phyloP scores from a whole-genome alignment of 768 basidiomycete species.

The Leucocoprinus leucothites region DNA sequence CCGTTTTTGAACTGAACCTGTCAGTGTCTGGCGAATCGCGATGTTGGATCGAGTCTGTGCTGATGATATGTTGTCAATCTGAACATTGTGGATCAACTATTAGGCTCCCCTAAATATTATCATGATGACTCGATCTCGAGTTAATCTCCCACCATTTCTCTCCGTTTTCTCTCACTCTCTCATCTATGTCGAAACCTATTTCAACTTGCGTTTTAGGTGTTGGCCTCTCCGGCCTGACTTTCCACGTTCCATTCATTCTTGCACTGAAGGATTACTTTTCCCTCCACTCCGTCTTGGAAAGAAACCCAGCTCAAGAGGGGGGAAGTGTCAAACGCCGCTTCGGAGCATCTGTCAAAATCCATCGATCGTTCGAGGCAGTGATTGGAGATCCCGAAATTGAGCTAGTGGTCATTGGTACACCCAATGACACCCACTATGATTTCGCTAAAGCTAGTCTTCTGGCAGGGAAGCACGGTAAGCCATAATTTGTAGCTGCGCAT shows the following conservation, averaged over 20 bases:
- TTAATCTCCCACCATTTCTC: no score
- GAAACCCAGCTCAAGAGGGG: conserved; percentile 57
- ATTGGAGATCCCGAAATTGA: conserved; percentile 64
- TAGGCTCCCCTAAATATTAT: no score
- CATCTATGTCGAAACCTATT: conserved; percentile 45
- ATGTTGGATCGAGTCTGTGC: no score
- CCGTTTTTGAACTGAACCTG: no score
- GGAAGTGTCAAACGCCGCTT: conserved; percentile 68
- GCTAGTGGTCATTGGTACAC: conserved; percentile 65
- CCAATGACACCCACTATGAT: conserved; percentile 69
- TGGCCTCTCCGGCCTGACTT: conserved; percentile 73
- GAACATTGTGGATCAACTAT: no score
- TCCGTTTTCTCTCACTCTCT: background rate
- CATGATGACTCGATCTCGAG: no score
- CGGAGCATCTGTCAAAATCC: conserved; percentile 53
- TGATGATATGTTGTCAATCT: no score
- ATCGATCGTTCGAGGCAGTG: conserved; percentile 58
- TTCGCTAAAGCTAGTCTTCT: conserved; percentile 63
- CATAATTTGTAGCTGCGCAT: no score
- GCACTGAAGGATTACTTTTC: conserved; percentile 68
- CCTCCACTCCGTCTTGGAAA: conserved; percentile 72
- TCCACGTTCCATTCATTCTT: conserved; percentile 79
- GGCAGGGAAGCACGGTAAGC: conserved; percentile 71
- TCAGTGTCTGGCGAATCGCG: no score
- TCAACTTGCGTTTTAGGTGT: conserved; percentile 72